Conservation (phyloP, 1,284 basidiomycete species). For the Takashimella tepidaria region DNA sequence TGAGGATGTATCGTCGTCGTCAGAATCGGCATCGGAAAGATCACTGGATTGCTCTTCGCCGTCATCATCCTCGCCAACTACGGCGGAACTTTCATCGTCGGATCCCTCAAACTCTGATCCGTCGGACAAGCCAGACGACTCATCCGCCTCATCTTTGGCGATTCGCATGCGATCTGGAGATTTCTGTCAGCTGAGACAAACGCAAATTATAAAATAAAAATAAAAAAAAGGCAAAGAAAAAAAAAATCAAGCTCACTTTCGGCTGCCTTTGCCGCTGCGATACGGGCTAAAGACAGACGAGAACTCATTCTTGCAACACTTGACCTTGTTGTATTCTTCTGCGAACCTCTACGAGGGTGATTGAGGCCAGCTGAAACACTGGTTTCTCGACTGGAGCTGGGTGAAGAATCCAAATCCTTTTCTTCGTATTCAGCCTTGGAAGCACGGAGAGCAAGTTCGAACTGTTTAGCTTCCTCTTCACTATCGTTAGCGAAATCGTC, state of each 20-base stretch:
- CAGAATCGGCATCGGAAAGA: conserved; percentile 20
- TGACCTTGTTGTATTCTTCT: too few relatives aligned
- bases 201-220: not conserved
- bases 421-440: conserved; percentile 4
- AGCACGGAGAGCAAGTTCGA: conserved; percentile 16
- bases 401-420: not conserved
- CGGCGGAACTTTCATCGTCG: conserved; percentile 7
- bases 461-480: conserved; percentile 27
- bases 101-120: conserved; percentile 4
- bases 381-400: not conserved
- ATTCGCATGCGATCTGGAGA: not conserved
- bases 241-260: conserved; percentile 13
- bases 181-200: conserved; percentile 2
- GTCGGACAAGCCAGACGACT: not conserved
- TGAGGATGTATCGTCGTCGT: conserved; percentile 4
- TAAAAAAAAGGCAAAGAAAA: not conserved
- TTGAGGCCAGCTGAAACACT: not conserved
- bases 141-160: conserved; percentile 2
- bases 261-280: conserved; percentile 14
- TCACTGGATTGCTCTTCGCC: conserved; percentile 10
- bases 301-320: not conserved
- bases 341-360: too few relatives aligned
- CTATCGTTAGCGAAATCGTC: conserved; percentile 26
- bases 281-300: not conserved
- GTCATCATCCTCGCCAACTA: conserved; percentile 8